A percentile compares a stretch with the other conserved stretches of the same genome.
Evolutionary conservation across 2,329 filamentous ascomycete genomes (phyloP).

Genomic region (Aspergillus puulaauensis): DNA sequence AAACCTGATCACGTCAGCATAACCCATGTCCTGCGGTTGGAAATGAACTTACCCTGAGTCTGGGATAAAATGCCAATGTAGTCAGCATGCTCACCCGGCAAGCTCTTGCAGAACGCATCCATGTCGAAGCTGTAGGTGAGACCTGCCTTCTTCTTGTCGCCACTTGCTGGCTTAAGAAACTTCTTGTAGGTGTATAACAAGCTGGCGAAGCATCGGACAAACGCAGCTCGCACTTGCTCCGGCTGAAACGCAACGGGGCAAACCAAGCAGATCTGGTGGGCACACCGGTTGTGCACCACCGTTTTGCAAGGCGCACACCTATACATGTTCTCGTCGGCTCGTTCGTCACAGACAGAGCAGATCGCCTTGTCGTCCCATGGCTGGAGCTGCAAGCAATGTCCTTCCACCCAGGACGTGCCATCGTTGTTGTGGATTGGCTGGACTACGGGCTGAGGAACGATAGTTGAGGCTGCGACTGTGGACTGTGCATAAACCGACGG

Average conservation of each 20-base stretch:
- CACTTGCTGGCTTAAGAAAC: conserved; percentile 58
- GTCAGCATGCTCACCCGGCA: conserved; percentile 63
- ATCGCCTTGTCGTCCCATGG: conserved; percentile 43
- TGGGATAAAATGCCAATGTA: conserved; percentile 64
- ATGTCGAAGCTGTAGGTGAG: conserved; percentile 65
- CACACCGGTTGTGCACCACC: conserved; percentile 59
- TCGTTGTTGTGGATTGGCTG: conserved; percentile 43
- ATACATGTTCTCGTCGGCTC: conserved; percentile 59
- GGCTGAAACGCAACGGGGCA: conserved; percentile 67
- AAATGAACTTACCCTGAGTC: conserved; percentile 54
- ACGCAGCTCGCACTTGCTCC: conserved; percentile 66
- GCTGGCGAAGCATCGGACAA: conserved; percentile 68
- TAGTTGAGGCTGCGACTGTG: conserved; percentile 51
- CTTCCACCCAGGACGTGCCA: conserved; percentile 47
- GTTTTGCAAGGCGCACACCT: conserved; percentile 50
- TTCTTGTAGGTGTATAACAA: conserved; percentile 69
- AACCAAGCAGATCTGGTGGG: conserved; percentile 60
- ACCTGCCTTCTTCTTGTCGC: conserved; percentile 63
- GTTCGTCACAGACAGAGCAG: conserved; percentile 53
- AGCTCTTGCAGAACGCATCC: conserved; percentile 64
- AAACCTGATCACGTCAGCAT: conserved; percentile 43
- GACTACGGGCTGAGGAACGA: conserved; percentile 45
- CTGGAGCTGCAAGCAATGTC: conserved; percentile 49
- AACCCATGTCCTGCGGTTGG: neutral
- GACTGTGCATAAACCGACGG: conserved; percentile 52